A percentile compares a stretch with the other conserved stretches of the same genome.
Evolutionary conservation across 805 yeast genomes (phyloP).

Genomic region (Candida awuae): DNA sequence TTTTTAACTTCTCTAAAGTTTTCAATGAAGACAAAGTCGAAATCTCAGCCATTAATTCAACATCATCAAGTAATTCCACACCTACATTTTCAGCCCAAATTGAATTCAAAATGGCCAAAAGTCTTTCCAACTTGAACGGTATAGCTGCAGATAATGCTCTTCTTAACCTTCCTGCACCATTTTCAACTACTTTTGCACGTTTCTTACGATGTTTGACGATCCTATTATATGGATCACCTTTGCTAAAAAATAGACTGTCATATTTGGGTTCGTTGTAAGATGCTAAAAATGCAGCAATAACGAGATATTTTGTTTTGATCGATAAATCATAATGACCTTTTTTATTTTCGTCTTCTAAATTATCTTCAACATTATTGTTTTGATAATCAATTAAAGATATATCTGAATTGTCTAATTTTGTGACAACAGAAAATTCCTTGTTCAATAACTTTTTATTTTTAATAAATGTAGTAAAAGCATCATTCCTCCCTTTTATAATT

Average conservation of each 20-base stretch:
- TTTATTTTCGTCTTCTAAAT: slow-evolving; percentile 5
- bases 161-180: slow-evolving; percentile 41
- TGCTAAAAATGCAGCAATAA: slow-evolving; percentile 77
- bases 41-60: slow-evolving; percentile 32
- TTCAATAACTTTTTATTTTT: slow-evolving; percentile 20
- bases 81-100: slow-evolving; percentile 40
- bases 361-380: slow-evolving; percentile 1
- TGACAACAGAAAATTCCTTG: slow-evolving; percentile 20
- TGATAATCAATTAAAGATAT: slow-evolving; percentile 7
- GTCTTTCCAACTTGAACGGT: slow-evolving; percentile 67
- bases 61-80: slow-evolving; percentile 24
- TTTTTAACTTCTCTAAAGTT: slow-evolving; percentile 23
- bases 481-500: slow-evolving; percentile 19
- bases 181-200: slow-evolving; percentile 19
- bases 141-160: slow-evolving; percentile 63
- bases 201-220: slow-evolving; percentile 30
- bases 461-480: slow-evolving; percentile 24
- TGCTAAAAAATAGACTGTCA: slow-evolving; percentile 66
- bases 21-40: slow-evolving; percentile 30
- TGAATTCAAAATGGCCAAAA: slow-evolving; percentile 72
- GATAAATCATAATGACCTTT: slow-evolving; percentile 41
- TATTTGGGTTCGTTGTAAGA: slow-evolving; percentile 64
- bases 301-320: slow-evolving; percentile 54
- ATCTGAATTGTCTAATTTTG: slow-evolving; percentile 16
- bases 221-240: slow-evolving; percentile 40